Conservation (phyloP, 192 early-diverging fungal genomes). For the Anaeromyces robustus region DNA sequence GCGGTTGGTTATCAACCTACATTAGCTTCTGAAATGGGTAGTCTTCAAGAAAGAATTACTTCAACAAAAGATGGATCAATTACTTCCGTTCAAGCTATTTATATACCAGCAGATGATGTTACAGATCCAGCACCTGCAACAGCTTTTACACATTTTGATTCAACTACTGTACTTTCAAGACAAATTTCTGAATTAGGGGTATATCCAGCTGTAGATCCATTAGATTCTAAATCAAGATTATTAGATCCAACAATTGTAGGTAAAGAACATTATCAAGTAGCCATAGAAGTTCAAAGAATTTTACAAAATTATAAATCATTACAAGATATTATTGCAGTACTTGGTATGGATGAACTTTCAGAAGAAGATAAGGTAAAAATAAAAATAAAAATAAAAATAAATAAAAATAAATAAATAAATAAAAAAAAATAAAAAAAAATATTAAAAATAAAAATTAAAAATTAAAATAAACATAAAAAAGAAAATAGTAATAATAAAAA, state of each 20-base stretch:
- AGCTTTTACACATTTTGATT: conserved; percentile 97
- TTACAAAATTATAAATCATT: conserved; percentile 98
- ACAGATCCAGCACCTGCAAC: conserved; percentile 98
- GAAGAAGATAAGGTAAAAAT: conserved; percentile 78
- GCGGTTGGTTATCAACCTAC: conserved; percentile 99
- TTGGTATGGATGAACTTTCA: conserved; percentile 98
- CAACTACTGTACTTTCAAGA: conserved; percentile 98
- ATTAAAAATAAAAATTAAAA: no score
- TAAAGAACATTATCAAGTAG: conserved; percentile 82
- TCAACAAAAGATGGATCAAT: conserved; percentile 99
- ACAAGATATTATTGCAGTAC: conserved; percentile 98
- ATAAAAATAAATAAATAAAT: no score
- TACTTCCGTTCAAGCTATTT: conserved; percentile 95
- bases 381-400: background rate
- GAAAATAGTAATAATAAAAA: no score
- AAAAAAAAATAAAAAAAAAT: no score
- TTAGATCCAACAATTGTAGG: conserved; percentile 94
- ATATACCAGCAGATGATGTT: conserved; percentile 98
- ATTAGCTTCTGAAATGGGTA: conserved; percentile 96
- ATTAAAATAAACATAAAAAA: no score
- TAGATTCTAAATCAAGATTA: conserved; percentile 96
- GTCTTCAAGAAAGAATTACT: conserved; percentile 99
- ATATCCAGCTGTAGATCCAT: conserved; percentile 96
- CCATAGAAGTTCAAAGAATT: conserved; percentile 87
- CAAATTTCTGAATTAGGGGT: conserved; percentile 98